Conservation (phyloP, 2,329 filamentous ascomycete genomes). For the Bipolaris bicolor region DNA sequence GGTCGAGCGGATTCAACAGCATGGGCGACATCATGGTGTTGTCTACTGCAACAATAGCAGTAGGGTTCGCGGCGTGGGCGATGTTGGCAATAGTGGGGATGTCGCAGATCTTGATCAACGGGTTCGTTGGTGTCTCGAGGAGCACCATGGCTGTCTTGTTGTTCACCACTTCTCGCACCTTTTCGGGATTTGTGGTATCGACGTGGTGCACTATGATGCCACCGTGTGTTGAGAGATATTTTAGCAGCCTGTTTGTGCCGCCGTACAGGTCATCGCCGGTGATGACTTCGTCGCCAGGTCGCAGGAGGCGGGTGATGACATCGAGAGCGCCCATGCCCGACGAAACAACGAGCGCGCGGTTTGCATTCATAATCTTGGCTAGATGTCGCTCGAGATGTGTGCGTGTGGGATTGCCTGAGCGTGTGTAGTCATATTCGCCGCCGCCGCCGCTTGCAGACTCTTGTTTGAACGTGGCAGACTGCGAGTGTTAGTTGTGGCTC, state of each 20-base stretch:
- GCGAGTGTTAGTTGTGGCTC: slow-evolving; percentile 23
- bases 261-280: slow-evolving; percentile 97
- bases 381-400: slow-evolving; percentile 95
- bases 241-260: slow-evolving; percentile 90
- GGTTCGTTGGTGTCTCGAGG: slow-evolving; percentile 95
- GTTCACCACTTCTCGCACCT: slow-evolving; percentile 71
- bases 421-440: slow-evolving; percentile 95
- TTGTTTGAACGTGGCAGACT: slow-evolving; percentile 98
- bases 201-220: slow-evolving; percentile 96
- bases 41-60: slow-evolving; percentile 87
- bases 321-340: slow-evolving; percentile 98
- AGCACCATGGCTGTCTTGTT: slow-evolving; percentile 93
- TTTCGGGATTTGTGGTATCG: slow-evolving; percentile 82
- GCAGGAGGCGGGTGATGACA: slow-evolving; percentile 88
- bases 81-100: slow-evolving; percentile 78
- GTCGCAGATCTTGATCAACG: slow-evolving; percentile 97
- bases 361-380: slow-evolving; percentile 98
- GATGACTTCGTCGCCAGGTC: slow-evolving; percentile 94
- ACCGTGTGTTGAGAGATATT: slow-evolving; percentile 86
- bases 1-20: slow-evolving; percentile 89
- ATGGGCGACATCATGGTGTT: slow-evolving; percentile 99
- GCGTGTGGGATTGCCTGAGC: slow-evolving; percentile 94
- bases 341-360: slow-evolving; percentile 87
- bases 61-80: slow-evolving; percentile 77
- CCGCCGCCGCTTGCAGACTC: slow-evolving; percentile 76